Evolutionary conservation across 1,139 yeast genomes (phyloP).

Genomic region (Hyphopichia buzzinii): DNA sequence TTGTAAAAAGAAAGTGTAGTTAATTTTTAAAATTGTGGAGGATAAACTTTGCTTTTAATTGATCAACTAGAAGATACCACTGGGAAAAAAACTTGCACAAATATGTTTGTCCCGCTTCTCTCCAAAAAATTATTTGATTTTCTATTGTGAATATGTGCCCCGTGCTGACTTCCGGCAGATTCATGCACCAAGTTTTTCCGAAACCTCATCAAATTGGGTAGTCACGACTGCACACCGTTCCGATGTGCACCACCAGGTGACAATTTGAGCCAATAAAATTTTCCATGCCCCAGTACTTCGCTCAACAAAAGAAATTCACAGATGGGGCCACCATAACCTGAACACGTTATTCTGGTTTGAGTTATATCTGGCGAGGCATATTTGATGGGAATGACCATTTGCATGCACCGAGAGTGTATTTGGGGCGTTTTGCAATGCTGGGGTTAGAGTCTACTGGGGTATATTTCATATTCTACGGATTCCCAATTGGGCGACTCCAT

Average conservation of each 20-base stretch:
- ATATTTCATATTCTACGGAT: no score
- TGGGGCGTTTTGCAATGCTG: no score
- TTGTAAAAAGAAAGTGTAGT: no score
- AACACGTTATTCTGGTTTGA: no score
- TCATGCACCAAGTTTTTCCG: conserved; percentile 8
- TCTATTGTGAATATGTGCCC: conserved; percentile 3
- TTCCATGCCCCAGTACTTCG: neutral
- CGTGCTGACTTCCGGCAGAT: neutral
- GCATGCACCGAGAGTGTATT: no score
- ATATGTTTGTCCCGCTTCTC: neutral
- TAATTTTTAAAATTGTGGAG: no score
- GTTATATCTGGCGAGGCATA: no score
- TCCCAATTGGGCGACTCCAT: neutral
- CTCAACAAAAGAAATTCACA: neutral
- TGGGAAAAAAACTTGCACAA: neutral
- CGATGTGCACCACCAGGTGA: neutral
- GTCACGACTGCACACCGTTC: neutral
- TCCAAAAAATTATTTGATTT: neutral
- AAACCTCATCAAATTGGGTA: neutral
- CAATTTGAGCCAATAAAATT: neutral
- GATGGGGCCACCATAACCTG: neutral
- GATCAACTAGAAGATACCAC: neutral
- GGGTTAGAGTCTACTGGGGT: no score
- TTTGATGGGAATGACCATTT: no score
- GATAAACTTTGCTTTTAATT: no score